phyloP scores from a whole-genome alignment of 352 stramenopile genomes.

The Phytophthora syringae region DNA sequence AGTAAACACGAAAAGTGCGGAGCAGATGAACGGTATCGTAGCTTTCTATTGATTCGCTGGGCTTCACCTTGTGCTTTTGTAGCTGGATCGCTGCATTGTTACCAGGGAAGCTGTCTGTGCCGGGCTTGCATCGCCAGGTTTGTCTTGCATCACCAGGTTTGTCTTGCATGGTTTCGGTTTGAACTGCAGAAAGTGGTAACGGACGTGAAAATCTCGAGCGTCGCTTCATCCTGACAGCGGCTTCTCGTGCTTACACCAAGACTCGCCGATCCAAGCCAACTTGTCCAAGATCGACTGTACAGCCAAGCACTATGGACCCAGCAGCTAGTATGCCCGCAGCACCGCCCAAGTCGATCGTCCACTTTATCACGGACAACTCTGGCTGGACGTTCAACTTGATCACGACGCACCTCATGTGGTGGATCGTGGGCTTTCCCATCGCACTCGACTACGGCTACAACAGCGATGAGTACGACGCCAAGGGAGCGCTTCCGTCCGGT shows the following conservation, averaged over 20 bases:
- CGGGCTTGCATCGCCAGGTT: constrained; percentile 12
- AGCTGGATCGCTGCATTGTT: neutral
- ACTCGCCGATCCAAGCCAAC: constrained; percentile 15
- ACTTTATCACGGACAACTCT: constrained; percentile 77
- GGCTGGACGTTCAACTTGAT: constrained; percentile 90
- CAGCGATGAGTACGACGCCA: constrained; percentile 73
- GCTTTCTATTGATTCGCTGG: constrained; percentile 9
- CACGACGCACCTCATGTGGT: constrained; percentile 83
- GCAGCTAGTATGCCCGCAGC: constrained; percentile 10
- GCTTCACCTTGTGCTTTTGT: no score
- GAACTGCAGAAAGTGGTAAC: constrained; percentile 25
- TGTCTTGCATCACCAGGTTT: constrained; percentile 19
- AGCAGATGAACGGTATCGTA: constrained; percentile 25
- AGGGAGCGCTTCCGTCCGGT: constrained; percentile 79
- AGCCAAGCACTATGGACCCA: constrained; percentile 27
- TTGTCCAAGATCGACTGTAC: neutral
- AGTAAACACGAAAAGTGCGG: constrained; percentile 22
- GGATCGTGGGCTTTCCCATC: constrained; percentile 80
- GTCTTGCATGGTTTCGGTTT: constrained; percentile 9
- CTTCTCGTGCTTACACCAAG: constrained; percentile 6
- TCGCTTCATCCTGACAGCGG: constrained; percentile 12
- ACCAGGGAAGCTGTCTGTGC: neutral
- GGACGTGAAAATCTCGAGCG: constrained; percentile 23
- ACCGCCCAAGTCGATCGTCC: constrained; percentile 47
- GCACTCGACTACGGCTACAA: constrained; percentile 84